Conservation (phyloP, 495 filamentous ascomycete species). For the Aspergillus sparsus region DNA sequence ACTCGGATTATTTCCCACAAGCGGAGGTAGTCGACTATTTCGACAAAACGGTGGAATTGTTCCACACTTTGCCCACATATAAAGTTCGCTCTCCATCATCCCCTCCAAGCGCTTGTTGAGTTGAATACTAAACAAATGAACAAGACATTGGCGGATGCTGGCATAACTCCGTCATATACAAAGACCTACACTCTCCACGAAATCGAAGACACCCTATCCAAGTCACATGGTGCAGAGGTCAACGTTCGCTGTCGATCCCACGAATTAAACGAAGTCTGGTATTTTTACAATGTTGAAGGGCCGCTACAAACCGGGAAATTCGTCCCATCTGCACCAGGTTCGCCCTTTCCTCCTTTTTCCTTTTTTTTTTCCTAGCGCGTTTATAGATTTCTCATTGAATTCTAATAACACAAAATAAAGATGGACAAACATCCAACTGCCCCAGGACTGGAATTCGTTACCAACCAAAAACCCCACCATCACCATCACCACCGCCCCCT, state of each 20-base stretch:
- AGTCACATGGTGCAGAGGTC: conserved; percentile 64
- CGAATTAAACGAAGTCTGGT: conserved; percentile 78
- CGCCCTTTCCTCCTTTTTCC: conserved; percentile 7
- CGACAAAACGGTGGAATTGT: conserved; percentile 56
- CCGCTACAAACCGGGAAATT: conserved; percentile 75
- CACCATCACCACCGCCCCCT: conserved; percentile 37
- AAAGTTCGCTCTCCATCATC: conserved; percentile 31
- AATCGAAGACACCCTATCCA: conserved; percentile 64
- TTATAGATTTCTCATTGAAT: background rate
- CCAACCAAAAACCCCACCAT: conserved; percentile 57
- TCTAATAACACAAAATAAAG: conserved; percentile 29
- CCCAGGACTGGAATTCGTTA: conserved; percentile 63
- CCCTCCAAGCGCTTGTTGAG: background rate
- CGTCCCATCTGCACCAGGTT: conserved; percentile 61
- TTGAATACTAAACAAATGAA: conserved; percentile 4
- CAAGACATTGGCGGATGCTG: conserved; percentile 48
- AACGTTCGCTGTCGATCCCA: conserved; percentile 65
- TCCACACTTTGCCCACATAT: conserved; percentile 47
- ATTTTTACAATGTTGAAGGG: conserved; percentile 78
- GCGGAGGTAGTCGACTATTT: conserved; percentile 64
- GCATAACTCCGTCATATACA: conserved; percentile 48
- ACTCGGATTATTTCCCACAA: conserved; percentile 61
- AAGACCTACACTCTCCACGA: conserved; percentile 59
- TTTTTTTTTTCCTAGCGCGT: too few species aligned
- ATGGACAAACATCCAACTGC: conserved; percentile 65